Conservation (phyloP, 306 rosid species). For the Notholithocarpus densiflorus region DNA sequence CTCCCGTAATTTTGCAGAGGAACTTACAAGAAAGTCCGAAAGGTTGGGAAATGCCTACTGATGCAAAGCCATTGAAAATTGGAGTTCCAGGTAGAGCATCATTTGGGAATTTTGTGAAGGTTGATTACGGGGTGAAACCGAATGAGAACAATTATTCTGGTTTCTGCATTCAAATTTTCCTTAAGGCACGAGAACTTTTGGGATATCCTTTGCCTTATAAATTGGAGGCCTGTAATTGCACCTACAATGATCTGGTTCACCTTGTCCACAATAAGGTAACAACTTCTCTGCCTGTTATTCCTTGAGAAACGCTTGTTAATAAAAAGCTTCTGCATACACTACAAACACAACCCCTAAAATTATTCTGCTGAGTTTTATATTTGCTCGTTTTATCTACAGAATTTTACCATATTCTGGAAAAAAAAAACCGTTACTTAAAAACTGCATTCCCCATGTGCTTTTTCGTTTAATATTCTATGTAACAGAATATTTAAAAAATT, state of each 20-base stretch:
- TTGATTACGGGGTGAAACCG: constrained; percentile 24
- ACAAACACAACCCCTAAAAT: too few species aligned
- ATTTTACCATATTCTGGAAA: too few species aligned
- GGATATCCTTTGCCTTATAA: constrained; percentile 44
- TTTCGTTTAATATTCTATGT: too few species aligned
- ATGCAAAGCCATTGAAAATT: constrained; percentile 41
- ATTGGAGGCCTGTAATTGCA: constrained; percentile 23
- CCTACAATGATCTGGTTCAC: constrained; percentile 46
- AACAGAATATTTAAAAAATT: too few species aligned
- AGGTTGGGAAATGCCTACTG: constrained; percentile 64
- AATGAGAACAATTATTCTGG: constrained; percentile 31
- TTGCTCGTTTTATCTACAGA: too few species aligned
- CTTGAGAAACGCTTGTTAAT: neutral
- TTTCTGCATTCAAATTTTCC: constrained; percentile 54
- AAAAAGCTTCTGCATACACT: too few species aligned
- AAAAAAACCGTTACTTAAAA: too few species aligned
- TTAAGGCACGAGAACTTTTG: constrained; percentile 18
- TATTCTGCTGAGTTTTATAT: too few species aligned
- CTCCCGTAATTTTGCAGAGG: constrained; percentile 60
- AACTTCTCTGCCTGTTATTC: neutral
- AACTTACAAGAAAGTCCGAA: constrained; percentile 32
- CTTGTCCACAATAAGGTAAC: constrained; percentile 58
- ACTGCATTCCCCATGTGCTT: too few species aligned
- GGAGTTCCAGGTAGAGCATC: constrained; percentile 53
- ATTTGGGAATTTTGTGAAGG: constrained; percentile 54